These are phyloP conservation scores for Dioszegia hungarica DNA, from an alignment of 768 basidiomycete genomes.

Conservation along the genomic window DNA sequence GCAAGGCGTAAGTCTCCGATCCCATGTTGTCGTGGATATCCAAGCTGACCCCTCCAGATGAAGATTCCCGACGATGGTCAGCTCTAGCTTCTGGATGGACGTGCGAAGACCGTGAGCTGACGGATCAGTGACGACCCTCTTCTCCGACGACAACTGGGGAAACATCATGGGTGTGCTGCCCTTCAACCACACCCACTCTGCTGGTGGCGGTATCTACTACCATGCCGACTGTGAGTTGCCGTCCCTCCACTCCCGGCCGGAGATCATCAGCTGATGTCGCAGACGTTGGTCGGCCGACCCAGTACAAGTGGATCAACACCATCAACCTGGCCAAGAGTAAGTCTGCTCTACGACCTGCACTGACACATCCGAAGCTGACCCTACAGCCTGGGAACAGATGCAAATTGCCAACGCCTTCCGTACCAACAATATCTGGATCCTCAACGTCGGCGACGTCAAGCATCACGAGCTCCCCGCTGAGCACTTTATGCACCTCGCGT, in stretches of 20 bases:
- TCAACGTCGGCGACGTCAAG: constrained; percentile 73
- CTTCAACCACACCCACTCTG: constrained; percentile 57
- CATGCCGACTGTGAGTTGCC: constrained; percentile 51
- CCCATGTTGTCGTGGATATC: not conserved
- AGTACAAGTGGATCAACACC: constrained; percentile 67
- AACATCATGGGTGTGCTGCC: constrained; percentile 64
- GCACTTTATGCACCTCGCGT: constrained; percentile 64
- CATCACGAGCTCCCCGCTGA: constrained; percentile 68
- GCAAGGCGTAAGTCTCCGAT: constrained; percentile 20
- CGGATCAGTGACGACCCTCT: constrained; percentile 14
- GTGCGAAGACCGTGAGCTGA: not conserved
- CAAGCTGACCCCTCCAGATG: constrained; percentile 4
- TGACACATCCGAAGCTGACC: too few relatives aligned
- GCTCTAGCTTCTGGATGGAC: too few relatives aligned
- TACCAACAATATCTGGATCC: constrained; percentile 62
- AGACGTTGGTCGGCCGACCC: constrained; percentile 60
- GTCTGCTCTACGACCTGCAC: too few relatives aligned
- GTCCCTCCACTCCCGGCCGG: not conserved
- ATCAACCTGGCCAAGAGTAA: constrained; percentile 49
- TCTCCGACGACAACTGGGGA: constrained; percentile 69
- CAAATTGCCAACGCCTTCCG: constrained; percentile 60
- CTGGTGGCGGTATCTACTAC: constrained; percentile 68
- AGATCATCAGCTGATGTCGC: not conserved
- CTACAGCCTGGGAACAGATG: constrained; percentile 66
- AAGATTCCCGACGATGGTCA: constrained; percentile 18